Conservation (phyloP, 441 rosid species). For the Biscutella auriculata region DNA sequence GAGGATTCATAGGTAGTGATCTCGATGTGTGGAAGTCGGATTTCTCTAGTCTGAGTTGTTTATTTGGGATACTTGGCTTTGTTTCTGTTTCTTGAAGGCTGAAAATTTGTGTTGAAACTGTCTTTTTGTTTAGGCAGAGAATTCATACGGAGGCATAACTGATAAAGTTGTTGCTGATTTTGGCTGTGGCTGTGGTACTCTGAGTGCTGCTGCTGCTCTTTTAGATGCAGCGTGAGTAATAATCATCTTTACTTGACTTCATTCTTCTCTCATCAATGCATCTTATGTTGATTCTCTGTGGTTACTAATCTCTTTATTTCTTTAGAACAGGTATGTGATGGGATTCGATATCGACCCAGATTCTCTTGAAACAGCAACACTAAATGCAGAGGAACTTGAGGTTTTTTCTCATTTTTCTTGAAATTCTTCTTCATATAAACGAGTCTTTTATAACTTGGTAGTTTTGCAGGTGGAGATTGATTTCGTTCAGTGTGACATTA, state of each 20-base stretch:
- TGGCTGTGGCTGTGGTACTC: slow-evolving; percentile 90
- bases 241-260: background rate
- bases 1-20: background rate
- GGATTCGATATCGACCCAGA: slow-evolving; percentile 72
- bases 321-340: slow-evolving; percentile 47
- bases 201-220: slow-evolving; percentile 77
- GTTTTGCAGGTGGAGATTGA: slow-evolving; percentile 64
- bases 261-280: background rate
- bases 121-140: slow-evolving; percentile 54
- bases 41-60: background rate
- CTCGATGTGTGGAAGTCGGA: background rate
- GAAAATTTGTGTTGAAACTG: slow-evolving; percentile 3
- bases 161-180: slow-evolving; percentile 80
- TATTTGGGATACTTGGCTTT: background rate
- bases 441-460: background rate
- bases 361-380: slow-evolving; percentile 62
- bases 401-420: slow-evolving; percentile 26
- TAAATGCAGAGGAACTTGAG: slow-evolving; percentile 80
- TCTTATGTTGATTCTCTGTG: background rate
- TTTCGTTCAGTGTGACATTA: slow-evolving; percentile 63
- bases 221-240: slow-evolving; percentile 74
- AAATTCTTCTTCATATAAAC: slow-evolving; percentile 1
- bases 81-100: background rate
- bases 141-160: slow-evolving; percentile 68
- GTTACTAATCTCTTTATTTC: background rate